phyloP scores from a whole-genome alignment of 345 rosid genomes.

The Hibiscus syriacus region DNA sequence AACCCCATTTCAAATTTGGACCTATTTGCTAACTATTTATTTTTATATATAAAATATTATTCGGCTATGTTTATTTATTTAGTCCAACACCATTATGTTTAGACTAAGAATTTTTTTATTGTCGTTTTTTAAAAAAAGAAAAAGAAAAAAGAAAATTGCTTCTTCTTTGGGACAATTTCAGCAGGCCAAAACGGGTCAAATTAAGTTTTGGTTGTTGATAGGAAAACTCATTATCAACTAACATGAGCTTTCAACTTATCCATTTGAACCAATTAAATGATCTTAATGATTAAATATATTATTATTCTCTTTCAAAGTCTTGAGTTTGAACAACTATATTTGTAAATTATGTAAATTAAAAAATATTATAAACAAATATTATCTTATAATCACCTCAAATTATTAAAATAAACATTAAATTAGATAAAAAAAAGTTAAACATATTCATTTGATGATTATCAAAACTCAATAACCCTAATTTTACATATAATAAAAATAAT shows the following conservation, averaged over 20 bases:
- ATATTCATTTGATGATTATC: background rate
- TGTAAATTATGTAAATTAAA: too few relatives aligned
- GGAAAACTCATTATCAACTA: background rate
- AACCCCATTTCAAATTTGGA: slow-evolving; percentile 25
- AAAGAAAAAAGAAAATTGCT: too few relatives aligned
- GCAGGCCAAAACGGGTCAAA: background rate
- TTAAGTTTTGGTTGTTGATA: background rate
- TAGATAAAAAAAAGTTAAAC: background rate
- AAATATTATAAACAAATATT: too few relatives aligned
- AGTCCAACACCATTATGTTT: background rate
- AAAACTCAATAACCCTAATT: slow-evolving; percentile 1
- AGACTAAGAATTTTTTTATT: background rate
- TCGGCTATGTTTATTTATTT: background rate
- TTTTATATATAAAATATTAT: background rate
- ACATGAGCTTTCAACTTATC: background rate
- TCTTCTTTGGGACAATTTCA: background rate
- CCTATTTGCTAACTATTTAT: background rate
- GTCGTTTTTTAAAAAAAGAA: too few relatives aligned
- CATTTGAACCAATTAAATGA: background rate
- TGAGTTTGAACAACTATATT: too few relatives aligned
- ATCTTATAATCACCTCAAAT: too few relatives aligned
- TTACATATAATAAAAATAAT: slow-evolving; percentile 12
- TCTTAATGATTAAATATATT: too few relatives aligned
- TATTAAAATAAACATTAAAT: too few relatives aligned
- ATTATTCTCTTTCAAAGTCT: too few relatives aligned